Evolutionary conservation across 2,329 filamentous ascomycete species (phyloP).

Genomic region (Blastomyces silverae): DNA sequence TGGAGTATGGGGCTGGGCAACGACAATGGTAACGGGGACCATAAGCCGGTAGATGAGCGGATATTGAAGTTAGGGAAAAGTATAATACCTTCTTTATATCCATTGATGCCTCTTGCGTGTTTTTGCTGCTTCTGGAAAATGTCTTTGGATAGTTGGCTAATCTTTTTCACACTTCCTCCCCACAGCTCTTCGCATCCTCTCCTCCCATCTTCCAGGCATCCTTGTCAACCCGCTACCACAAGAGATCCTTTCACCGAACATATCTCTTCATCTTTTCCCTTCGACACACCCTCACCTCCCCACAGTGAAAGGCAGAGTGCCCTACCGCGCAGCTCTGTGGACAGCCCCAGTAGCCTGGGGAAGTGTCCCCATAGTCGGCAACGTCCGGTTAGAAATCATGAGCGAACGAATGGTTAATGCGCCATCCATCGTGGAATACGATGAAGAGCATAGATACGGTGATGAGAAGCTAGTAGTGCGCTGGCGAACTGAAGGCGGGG

Average conservation of each 20-base stretch:
- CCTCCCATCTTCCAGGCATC: conserved; percentile 55
- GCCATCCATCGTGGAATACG: conserved; percentile 34
- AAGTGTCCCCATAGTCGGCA: conserved; percentile 79
- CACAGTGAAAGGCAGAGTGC: conserved; percentile 80
- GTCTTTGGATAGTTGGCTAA: conserved; percentile 1
- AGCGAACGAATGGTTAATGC: conserved; percentile 79
- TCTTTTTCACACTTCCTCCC: neutral
- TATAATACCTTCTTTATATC: conserved; percentile 30
- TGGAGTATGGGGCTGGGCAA: conserved; percentile 24
- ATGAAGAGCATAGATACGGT: conserved; percentile 33
- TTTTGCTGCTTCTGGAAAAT: neutral
- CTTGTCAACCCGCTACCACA: conserved; percentile 55
- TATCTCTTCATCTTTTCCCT: conserved; percentile 58
- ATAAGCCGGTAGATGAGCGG: conserved; percentile 52
- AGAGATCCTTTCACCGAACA: conserved; percentile 56
- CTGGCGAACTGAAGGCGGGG: conserved; percentile 61
- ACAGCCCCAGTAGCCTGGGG: conserved; percentile 96
- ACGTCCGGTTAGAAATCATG: conserved; percentile 78
- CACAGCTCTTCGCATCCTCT: conserved; percentile 54
- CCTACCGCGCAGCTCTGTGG: conserved; percentile 90
- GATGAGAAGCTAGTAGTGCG: conserved; percentile 81
- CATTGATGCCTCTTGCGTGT: neutral
- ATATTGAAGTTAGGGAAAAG: conserved; percentile 57
- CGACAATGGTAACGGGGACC: conserved; percentile 30
- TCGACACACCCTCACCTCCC: conserved; percentile 63